A percentile compares a stretch with the other conserved stretches of the same genome.
Evolutionary conservation across 768 basidiomycete genomes (phyloP).

Genomic region (Wakefieldia striispora): DNA sequence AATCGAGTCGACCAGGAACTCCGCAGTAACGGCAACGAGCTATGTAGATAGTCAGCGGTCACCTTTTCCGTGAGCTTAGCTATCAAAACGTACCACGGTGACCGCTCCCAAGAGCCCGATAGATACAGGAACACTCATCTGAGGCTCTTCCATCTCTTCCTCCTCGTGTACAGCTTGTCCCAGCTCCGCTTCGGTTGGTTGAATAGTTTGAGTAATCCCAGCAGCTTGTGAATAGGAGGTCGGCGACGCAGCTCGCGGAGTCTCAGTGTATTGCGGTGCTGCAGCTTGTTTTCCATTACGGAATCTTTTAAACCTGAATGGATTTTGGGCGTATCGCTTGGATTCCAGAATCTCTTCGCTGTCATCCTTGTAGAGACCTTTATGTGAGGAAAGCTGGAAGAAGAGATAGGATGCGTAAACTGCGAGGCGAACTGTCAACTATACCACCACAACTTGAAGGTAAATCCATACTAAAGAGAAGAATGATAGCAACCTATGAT

Average conservation of each 20-base stretch:
- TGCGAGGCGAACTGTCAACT: conserved; percentile 25
- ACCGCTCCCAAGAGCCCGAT: conserved; percentile 52
- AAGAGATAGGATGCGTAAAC: conserved; percentile 72
- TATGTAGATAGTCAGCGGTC: conserved; percentile 17
- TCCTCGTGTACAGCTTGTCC: conserved; percentile 2
- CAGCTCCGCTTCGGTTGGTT: conserved; percentile 11
- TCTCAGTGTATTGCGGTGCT: conserved; percentile 2
- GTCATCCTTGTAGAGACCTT: conserved; percentile 58
- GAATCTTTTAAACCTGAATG: conserved; percentile 28
- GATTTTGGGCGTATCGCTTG: conserved; percentile 41
- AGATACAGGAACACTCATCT: conserved; percentile 55
- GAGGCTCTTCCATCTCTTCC: conserved; percentile 41
- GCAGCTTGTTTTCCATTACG: conserved; percentile 11
- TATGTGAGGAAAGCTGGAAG: conserved; percentile 81
- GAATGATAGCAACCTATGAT: conserved; percentile 67
- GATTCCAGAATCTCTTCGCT: conserved; percentile 38
- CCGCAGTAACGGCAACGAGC: conserved; percentile 57
- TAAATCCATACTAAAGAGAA: conserved; percentile 64
- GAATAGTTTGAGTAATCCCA: not conserved
- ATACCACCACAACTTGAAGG: not conserved
- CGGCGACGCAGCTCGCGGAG: conserved; percentile 7
- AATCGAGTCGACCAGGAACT: conserved; percentile 79
- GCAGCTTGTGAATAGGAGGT: conserved; percentile 6
- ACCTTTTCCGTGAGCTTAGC: not conserved
- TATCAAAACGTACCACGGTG: conserved; percentile 53